Evolutionary conservation across 805 yeast species (phyloP).

Genomic region (Tetrapisispora taiwanensis): DNA sequence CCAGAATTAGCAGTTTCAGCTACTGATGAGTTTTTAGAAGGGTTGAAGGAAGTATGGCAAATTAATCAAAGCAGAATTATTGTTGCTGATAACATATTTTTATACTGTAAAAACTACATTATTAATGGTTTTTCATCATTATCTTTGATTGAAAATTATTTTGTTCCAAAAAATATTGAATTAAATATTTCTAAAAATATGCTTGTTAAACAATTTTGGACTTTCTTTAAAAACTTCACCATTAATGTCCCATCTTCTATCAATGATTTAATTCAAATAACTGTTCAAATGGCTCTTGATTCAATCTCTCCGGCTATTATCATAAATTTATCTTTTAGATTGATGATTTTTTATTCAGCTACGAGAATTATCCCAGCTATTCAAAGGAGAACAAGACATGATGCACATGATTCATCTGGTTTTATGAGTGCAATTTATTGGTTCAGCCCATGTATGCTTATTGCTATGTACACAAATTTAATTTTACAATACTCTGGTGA

Average conservation of each 20-base stretch:
- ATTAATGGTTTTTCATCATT: conserved; percentile 2
- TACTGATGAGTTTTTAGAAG: conserved; percentile 33
- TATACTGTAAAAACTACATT: conserved; percentile 19
- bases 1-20: conserved; percentile 68
- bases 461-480: conserved; percentile 90
- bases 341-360: conserved; percentile 82
- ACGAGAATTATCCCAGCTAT: conserved; percentile 85
- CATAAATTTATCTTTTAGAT: conserved; percentile 73
- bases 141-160: not conserved
- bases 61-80: conserved; percentile 26
- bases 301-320: conserved; percentile 75
- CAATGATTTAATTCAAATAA: conserved; percentile 19
- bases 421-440: conserved; percentile 57
- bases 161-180: not conserved
- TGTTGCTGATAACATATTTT: conserved; percentile 26
- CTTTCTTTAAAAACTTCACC: conserved; percentile 22
- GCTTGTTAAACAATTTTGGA: conserved; percentile 22
- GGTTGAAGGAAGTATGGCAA: conserved; percentile 32
- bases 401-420: conserved; percentile 13
- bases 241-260: conserved; percentile 26
- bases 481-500: conserved; percentile 82
- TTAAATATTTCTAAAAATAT: not conserved
- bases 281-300: conserved; percentile 39
- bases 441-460: conserved; percentile 86
- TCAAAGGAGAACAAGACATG: conserved; percentile 28